A percentile compares a stretch with the other conserved stretches of the same genome.
phyloP scores from a whole-genome alignment of 768 basidiomycete genomes.

The Mrakia frigida region DNA sequence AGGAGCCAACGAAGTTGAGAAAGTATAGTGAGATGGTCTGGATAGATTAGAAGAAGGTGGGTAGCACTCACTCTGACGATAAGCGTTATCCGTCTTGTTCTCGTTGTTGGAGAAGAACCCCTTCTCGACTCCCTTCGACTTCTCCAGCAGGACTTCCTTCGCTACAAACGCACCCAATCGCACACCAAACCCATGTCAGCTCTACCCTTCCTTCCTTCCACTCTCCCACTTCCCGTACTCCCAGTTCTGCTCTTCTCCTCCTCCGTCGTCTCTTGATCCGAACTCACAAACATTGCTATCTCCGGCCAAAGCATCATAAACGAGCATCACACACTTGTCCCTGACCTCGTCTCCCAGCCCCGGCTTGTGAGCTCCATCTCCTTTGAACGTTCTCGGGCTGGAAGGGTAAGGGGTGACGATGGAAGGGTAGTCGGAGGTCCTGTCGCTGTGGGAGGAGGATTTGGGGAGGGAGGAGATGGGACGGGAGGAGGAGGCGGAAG shows the following conservation, averaged over 20 bases:
- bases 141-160: constrained; percentile 28
- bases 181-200: not conserved
- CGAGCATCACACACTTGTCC: constrained; percentile 79
- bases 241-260: not conserved
- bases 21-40: not conserved
- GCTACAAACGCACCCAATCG: not conserved
- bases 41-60: not conserved
- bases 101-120: constrained; percentile 22
- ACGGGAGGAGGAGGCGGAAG: constrained; percentile 16
- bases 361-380: constrained; percentile 53
- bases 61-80: constrained; percentile 18
- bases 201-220: too few relatives aligned
- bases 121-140: constrained; percentile 25
- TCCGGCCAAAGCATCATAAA: constrained; percentile 80
- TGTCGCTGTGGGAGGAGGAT: not conserved
- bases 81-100: constrained; percentile 26
- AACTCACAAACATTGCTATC: constrained; percentile 24
- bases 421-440: constrained; percentile 32
- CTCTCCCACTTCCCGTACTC: too few relatives aligned
- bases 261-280: not conserved
- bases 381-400: constrained; percentile 56
- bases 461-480: constrained; percentile 31
- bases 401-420: constrained; percentile 28
- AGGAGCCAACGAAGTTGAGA: too few relatives aligned
- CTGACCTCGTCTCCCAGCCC: constrained; percentile 66